phyloP scores from a whole-genome alignment of 2,329 filamentous ascomycete species.

The Mollisiaceae sp. region DNA sequence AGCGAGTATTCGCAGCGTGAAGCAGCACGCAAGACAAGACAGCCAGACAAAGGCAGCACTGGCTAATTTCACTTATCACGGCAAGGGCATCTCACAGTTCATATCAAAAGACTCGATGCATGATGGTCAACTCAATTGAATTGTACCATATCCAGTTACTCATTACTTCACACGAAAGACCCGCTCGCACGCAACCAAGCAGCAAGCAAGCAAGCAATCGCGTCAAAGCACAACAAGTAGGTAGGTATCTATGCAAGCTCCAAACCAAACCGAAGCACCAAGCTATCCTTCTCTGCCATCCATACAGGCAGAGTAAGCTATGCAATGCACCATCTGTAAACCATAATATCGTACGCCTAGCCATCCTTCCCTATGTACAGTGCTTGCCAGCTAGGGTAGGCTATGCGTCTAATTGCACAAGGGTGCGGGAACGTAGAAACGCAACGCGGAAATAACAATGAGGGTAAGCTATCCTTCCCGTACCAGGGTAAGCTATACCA shows the following conservation, averaged over 20 bases:
- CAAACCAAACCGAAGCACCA: slow-evolving; percentile 18
- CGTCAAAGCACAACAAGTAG: background rate
- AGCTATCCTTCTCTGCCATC: slow-evolving; percentile 36
- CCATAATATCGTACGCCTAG: slow-evolving; percentile 25
- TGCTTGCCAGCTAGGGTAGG: slow-evolving; percentile 27
- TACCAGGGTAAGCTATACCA: slow-evolving; percentile 36
- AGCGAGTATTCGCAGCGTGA: too few relatives aligned
- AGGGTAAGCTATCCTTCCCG: slow-evolving; percentile 36
- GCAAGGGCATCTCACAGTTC: background rate
- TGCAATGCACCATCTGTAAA: slow-evolving; percentile 25
- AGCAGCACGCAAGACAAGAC: too few relatives aligned
- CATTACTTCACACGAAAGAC: background rate
- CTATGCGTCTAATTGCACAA: slow-evolving; percentile 21
- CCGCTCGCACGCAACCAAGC: background rate
- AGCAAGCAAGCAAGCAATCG: slow-evolving; percentile 5
- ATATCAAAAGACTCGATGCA: background rate
- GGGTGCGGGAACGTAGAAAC: background rate
- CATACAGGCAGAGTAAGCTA: slow-evolving; percentile 33
- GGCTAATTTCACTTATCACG: background rate
- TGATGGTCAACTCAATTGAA: slow-evolving; percentile 4
- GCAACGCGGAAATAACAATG: slow-evolving; percentile 11
- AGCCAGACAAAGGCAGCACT: background rate
- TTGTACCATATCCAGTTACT: background rate
- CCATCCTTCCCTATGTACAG: slow-evolving; percentile 38
- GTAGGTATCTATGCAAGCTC: background rate